Evolutionary conservation across 1,284 basidiomycete genomes (phyloP).

Genomic region (Malassezia pachydermatis): DNA sequence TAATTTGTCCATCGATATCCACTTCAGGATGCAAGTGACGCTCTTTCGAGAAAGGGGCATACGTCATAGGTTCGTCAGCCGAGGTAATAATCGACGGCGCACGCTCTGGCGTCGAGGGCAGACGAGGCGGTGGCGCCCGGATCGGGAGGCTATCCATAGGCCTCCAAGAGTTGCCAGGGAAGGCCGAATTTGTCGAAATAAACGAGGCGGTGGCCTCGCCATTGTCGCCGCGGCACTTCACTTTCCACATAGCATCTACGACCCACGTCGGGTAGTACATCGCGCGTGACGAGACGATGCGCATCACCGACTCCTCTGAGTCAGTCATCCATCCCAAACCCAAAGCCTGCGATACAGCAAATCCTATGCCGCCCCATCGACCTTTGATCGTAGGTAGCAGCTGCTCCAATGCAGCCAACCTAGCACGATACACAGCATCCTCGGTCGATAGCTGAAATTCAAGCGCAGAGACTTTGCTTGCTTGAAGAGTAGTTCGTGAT

Average conservation of each 20-base stretch:
- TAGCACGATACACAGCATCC: slow-evolving; percentile 15
- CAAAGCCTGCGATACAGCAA: slow-evolving; percentile 10
- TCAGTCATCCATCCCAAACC: slow-evolving; percentile 13
- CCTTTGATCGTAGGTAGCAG: slow-evolving; percentile 16
- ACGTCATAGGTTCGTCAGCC: slow-evolving; percentile 6
- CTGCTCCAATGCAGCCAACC: slow-evolving; percentile 16
- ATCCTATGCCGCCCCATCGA: slow-evolving; percentile 11
- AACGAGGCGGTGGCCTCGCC: slow-evolving; percentile 9
- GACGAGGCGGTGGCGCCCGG: slow-evolving; percentile 3
- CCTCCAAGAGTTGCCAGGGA: slow-evolving; percentile 15
- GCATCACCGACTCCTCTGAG: slow-evolving; percentile 13
- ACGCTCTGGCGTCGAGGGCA: not conserved
- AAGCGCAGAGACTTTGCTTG: slow-evolving; percentile 5
- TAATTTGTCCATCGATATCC: slow-evolving; percentile 2
- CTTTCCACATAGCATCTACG: slow-evolving; percentile 9
- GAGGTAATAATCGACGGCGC: not conserved
- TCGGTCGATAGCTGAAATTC: slow-evolving; percentile 8
- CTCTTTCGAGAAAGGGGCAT: slow-evolving; percentile 3
- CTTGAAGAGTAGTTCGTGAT: too few relatives aligned
- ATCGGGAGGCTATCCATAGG: slow-evolving; percentile 13
- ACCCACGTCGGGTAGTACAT: slow-evolving; percentile 14
- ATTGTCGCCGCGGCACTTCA: slow-evolving; percentile 12
- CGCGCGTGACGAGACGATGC: slow-evolving; percentile 6
- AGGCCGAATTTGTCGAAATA: slow-evolving; percentile 11
- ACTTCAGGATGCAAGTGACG: slow-evolving; percentile 15